Evolutionary conservation across 805 yeast species (phyloP).

Genomic region (Teunomyces kruisii): DNA sequence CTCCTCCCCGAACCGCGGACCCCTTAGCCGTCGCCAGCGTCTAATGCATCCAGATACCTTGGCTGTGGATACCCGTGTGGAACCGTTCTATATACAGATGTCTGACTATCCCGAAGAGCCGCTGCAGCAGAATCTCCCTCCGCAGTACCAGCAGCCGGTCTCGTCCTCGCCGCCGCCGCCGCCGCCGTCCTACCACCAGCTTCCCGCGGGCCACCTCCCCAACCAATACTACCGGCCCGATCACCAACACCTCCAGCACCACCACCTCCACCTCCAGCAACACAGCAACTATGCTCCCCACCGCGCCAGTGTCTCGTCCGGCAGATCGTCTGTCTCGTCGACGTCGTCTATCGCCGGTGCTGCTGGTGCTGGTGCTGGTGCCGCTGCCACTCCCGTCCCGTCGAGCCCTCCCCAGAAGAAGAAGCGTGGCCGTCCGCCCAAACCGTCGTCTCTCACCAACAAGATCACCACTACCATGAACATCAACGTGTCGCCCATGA

Average conservation of each 20-base stretch:
- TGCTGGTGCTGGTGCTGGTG: neutral
- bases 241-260: neutral
- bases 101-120: conserved; percentile 1
- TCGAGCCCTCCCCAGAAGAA: conserved; percentile 27
- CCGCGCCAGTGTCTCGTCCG: neutral
- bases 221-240: neutral
- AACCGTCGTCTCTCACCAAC: conserved; percentile 35
- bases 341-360: neutral
- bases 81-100: conserved; percentile 2
- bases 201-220: neutral
- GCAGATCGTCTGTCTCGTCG: neutral
- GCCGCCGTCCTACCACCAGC: neutral
- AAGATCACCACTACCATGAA: conserved; percentile 42
- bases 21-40: neutral
- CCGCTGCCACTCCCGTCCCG: neutral
- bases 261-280: neutral
- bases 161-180: neutral
- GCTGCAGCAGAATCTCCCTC: neutral
- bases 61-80: conserved; percentile 2
- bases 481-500: conserved; percentile 39
- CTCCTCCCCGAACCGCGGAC: too few relatives aligned
- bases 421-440: conserved; percentile 49
- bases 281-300: neutral
- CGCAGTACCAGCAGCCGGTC: neutral
- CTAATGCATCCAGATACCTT: conserved; percentile 1